phyloP scores from a whole-genome alignment of 2,329 filamentous ascomycete genomes.

The Fusarium algeriense region DNA sequence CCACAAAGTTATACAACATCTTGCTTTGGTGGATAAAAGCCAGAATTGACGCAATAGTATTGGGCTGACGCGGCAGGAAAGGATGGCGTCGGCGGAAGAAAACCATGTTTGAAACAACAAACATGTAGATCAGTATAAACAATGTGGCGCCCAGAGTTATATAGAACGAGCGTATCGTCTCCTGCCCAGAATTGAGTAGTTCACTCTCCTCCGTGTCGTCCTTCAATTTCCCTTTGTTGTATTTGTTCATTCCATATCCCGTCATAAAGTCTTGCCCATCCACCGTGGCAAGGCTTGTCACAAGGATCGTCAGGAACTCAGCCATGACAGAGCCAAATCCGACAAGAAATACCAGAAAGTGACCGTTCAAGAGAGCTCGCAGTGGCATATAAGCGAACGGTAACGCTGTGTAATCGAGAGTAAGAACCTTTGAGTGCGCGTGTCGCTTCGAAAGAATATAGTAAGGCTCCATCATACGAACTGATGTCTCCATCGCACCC shows the following conservation, averaged over 20 bases:
- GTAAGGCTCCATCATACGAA: constrained; percentile 81
- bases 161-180: constrained; percentile 74
- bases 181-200: constrained; percentile 65
- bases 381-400: constrained; percentile 75
- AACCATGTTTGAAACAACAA: constrained; percentile 68
- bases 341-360: constrained; percentile 75
- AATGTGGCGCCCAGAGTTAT: constrained; percentile 71
- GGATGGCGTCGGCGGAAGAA: constrained; percentile 73
- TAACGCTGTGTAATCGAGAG: constrained; percentile 79
- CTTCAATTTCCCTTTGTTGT: constrained; percentile 15
- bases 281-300: constrained; percentile 73
- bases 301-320: constrained; percentile 78
- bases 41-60: constrained; percentile 80
- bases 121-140: constrained; percentile 75
- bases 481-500: constrained; percentile 75
- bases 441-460: constrained; percentile 76
- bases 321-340: constrained; percentile 78
- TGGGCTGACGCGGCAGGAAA: constrained; percentile 82
- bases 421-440: constrained; percentile 73
- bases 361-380: constrained; percentile 71
- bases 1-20: constrained; percentile 82
- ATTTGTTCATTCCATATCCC: constrained; percentile 28
- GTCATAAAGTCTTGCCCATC: constrained; percentile 71
- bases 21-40: constrained; percentile 84
- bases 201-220: constrained; percentile 36